phyloP scores from a whole-genome alignment of 306 rosid species.

The Betula pendula region DNA sequence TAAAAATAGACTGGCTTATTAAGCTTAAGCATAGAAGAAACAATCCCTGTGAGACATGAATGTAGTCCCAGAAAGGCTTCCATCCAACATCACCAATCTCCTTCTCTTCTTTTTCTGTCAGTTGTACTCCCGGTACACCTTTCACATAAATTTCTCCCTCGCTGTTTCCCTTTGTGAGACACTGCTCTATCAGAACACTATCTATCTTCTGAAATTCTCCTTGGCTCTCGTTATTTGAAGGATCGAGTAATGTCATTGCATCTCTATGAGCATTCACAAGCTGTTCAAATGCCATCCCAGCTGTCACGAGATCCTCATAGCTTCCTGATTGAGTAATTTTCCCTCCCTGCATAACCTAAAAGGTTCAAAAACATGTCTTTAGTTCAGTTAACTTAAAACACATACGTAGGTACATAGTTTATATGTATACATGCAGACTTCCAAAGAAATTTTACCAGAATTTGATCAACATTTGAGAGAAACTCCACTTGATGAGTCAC shows the following conservation, averaged over 20 bases:
- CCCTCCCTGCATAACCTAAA: conserved; percentile 49
- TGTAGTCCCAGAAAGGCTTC: conserved; percentile 49
- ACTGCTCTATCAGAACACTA: conserved; percentile 14
- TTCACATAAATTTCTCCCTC: conserved; percentile 24
- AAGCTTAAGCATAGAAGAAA: conserved; percentile 24
- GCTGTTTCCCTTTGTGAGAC: conserved; percentile 5
- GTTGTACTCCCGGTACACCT: conserved; percentile 27
- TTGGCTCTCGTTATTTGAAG: conserved; percentile 16
- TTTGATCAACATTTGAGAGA: conserved; percentile 42
- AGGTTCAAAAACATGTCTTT: neutral
- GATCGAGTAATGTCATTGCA: conserved; percentile 26
- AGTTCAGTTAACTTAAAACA: neutral
- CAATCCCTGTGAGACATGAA: conserved; percentile 34
- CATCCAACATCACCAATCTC: conserved; percentile 48
- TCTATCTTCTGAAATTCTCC: conserved; percentile 20
- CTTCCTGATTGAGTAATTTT: conserved; percentile 47
- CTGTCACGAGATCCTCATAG: conserved; percentile 41
- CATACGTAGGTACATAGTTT: neutral
- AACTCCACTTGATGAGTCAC: conserved; percentile 69
- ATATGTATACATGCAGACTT: neutral
- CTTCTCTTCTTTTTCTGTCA: conserved; percentile 48
- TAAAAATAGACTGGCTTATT: conserved; percentile 26
- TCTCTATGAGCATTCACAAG: conserved; percentile 58
- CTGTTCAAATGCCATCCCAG: conserved; percentile 50
- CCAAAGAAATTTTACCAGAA: conserved; percentile 35